These are phyloP conservation scores for Solanum phureja DNA, from an alignment of 257 asterid species.

Conservation along the genomic window DNA sequence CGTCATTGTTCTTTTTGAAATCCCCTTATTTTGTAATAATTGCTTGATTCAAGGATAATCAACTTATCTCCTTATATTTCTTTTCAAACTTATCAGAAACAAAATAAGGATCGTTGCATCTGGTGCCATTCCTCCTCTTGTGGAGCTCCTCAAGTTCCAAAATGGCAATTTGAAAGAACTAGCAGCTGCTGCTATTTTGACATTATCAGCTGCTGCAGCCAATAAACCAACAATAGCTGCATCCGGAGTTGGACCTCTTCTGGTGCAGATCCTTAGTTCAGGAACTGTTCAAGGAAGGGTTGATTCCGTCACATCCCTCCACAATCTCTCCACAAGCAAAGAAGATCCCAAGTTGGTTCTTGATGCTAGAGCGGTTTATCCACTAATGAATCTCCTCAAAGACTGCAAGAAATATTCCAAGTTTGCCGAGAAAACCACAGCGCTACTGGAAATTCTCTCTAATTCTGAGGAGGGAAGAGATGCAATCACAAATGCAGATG, in stretches of 20 bases:
- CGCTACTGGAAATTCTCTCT: slow-evolving; percentile 57
- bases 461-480: slow-evolving; percentile 61
- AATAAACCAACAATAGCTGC: slow-evolving; percentile 60
- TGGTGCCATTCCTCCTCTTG: slow-evolving; percentile 72
- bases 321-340: slow-evolving; percentile 54
- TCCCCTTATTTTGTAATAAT: not conserved
- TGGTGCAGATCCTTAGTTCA: slow-evolving; percentile 61
- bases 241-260: slow-evolving; percentile 58
- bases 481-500: slow-evolving; percentile 41
- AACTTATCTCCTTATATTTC: slow-evolving; percentile 3
- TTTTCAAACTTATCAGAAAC: slow-evolving; percentile 41
- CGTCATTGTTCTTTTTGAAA: not conserved
- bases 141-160: slow-evolving; percentile 63
- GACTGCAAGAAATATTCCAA: slow-evolving; percentile 85
- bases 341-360: slow-evolving; percentile 46
- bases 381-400: slow-evolving; percentile 60
- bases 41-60: not conserved
- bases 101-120: slow-evolving; percentile 62
- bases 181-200: slow-evolving; percentile 72
- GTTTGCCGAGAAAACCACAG: slow-evolving; percentile 74
- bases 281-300: slow-evolving; percentile 83
- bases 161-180: slow-evolving; percentile 57
- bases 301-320: slow-evolving; percentile 75
- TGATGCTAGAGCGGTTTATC: slow-evolving; percentile 54
- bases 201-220: slow-evolving; percentile 60